A percentile compares a stretch with the other conserved stretches of the same genome.
Conservation (phyloP, 768 basidiomycete genomes). For the Tulasnella sp. region DNA sequence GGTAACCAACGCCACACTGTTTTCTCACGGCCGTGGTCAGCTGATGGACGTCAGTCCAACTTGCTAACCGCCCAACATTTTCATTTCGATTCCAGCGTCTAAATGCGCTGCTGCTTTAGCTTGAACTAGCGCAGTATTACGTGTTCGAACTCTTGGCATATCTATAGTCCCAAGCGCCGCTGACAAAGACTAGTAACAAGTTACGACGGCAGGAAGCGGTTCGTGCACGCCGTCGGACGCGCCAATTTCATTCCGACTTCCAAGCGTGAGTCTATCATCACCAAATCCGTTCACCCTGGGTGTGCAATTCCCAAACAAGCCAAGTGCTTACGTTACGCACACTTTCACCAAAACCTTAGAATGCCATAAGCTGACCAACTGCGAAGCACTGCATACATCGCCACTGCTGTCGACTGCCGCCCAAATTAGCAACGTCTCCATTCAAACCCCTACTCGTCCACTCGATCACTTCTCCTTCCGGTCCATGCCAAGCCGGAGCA, state of each 20-base stretch:
- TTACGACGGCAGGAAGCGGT: not conserved
- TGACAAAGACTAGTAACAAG: not conserved
- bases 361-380: slow-evolving; percentile 5
- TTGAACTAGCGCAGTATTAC: not conserved
- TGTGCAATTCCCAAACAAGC: not conserved
- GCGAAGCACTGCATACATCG: not conserved
- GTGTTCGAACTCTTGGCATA: not conserved
- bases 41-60: not conserved
- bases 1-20: not conserved
- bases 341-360: not conserved
- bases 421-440: not conserved
- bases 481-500: not conserved
- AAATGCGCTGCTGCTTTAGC: not conserved
- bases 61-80: not conserved
- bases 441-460: not conserved
- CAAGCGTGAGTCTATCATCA: not conserved
- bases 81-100: not conserved
- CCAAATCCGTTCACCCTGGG: not conserved
- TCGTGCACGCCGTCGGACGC: not conserved
- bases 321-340: not conserved
- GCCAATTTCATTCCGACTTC: not conserved
- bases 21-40: not conserved
- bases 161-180: not conserved
- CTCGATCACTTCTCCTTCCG: not conserved
- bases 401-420: not conserved